Base-by-base conservation (phyloP, 768 basidiomycete genomes). In the Phaffia australis region DNA sequence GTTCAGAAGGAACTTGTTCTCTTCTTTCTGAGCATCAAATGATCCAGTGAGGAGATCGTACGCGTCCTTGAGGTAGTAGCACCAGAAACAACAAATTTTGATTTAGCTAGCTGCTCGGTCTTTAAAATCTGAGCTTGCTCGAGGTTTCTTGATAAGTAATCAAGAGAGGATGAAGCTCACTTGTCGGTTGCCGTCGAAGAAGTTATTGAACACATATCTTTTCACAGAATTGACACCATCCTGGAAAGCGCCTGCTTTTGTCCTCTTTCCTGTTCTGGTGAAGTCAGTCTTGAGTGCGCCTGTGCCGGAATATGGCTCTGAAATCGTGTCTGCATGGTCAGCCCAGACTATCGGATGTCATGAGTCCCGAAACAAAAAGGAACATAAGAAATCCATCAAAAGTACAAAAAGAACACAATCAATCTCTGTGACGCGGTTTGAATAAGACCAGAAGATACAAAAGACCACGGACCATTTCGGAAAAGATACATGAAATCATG, bases 271-370 rank as follows among this genome's bases (percentile, higher is more conserved):
- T 0, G 91, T 95, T 58, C 66, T 42, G 9, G 66, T 67, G 74
- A 91, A 97, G 77, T 98, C 95, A 0, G 91, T 89, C 77, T 99
- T 99, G 71, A 99, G 77, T 1, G 95, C 95, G 18, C 88, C 94
- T 35, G 92, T 92, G 23, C 95, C 95, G 56, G 86, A 88, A 76
- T 99, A 99, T 0, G 94, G 92, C 56, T 81, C 83, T 0, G 91
- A 85, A 70, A 99, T 89, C 54, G 81, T 80, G 75, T 99, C 91
- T 18, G 89, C 95, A 73, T 98, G 94, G 72, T 98, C 89, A 30
- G 94, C 87, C 95, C 95, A 99, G 79, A 98, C 94, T 98, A 64
- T 27, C 25, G 35, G n/a, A n/a, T 29, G n/a, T n/a, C n/a, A n/a
- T n/a, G 19, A 14, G 18, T 1, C n/a, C 16, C 18, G 56, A 6